These are phyloP conservation scores for Tolypocladium tropicale DNA, from an alignment of 2,329 filamentous ascomycete species.

Conservation along the genomic window DNA sequence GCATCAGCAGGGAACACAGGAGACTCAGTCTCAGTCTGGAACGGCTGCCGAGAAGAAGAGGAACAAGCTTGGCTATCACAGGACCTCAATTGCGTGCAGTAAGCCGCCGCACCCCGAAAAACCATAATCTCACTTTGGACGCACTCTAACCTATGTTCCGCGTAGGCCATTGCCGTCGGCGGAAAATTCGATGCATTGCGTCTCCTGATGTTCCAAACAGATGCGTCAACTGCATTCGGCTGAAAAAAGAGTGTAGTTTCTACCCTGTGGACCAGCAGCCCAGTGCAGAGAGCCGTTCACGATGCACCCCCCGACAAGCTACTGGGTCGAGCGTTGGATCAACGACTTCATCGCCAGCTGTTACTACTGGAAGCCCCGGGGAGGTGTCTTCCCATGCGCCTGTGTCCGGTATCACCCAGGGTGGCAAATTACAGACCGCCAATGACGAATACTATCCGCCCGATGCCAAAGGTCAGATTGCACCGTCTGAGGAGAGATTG, in stretches of 20 bases:
- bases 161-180: slow-evolving; percentile 77
- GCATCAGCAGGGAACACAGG: slow-evolving; percentile 21
- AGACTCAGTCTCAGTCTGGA: slow-evolving; percentile 14
- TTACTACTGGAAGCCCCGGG: slow-evolving; percentile 29
- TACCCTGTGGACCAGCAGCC: slow-evolving; percentile 75
- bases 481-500: background rate
- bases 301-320: slow-evolving; percentile 27
- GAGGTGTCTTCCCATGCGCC: slow-evolving; percentile 25
- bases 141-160: background rate
- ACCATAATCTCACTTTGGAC: too few relatives aligned
- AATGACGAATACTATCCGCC: slow-evolving; percentile 25
- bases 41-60: slow-evolving; percentile 47
- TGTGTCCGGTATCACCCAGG: background rate
- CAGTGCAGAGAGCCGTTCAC: slow-evolving; percentile 34
- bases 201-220: slow-evolving; percentile 66
- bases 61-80: slow-evolving; percentile 92
- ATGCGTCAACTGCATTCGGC: slow-evolving; percentile 84
- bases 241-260: slow-evolving; percentile 93
- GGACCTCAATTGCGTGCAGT: slow-evolving; percentile 94
- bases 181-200: slow-evolving; percentile 86
- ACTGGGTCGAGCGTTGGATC: slow-evolving; percentile 30
- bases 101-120: too few relatives aligned
- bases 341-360: slow-evolving; percentile 37
- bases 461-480: slow-evolving; percentile 32
- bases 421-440: slow-evolving; percentile 21